Percentiles rank a stretch among this genome's conserved stretches.
Evolutionary conservation across 1,139 yeast species (phyloP).

Genomic region (Suhomyces maxii): DNA sequence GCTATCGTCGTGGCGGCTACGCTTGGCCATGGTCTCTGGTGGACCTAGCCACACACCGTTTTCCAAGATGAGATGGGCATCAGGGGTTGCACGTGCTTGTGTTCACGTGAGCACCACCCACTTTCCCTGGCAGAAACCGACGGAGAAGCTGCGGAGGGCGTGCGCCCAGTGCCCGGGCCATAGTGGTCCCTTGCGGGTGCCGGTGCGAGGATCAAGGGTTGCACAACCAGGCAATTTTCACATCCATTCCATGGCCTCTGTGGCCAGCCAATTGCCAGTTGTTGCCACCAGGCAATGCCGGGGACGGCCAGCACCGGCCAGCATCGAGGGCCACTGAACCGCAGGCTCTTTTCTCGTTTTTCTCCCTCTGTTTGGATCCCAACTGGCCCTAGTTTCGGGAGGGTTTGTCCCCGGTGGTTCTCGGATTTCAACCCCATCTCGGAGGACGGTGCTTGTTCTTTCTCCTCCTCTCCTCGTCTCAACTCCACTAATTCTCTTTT

Average conservation of each 20-base stretch:
- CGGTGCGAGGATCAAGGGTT: no score
- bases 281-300: no score
- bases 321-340: no score
- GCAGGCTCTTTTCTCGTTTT: no score
- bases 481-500: background rate
- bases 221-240: no score
- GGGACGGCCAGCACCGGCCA: no score
- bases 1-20: conserved; percentile 19
- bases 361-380: no score
- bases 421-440: background rate
- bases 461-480: background rate
- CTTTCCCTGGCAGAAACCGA: background rate
- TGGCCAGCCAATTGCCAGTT: no score
- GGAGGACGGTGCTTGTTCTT: background rate
- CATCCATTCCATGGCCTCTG: no score
- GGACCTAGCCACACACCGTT: background rate
- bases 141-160: background rate
- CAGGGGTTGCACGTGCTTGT: background rate
- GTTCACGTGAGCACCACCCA: no score
- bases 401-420: background rate
- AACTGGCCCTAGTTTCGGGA: no score
- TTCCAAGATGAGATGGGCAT: background rate
- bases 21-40: background rate
- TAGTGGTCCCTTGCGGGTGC: no score
- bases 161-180: background rate